Evolutionary conservation across 768 basidiomycete species (phyloP).

Genomic region (Russula dissimulans): DNA sequence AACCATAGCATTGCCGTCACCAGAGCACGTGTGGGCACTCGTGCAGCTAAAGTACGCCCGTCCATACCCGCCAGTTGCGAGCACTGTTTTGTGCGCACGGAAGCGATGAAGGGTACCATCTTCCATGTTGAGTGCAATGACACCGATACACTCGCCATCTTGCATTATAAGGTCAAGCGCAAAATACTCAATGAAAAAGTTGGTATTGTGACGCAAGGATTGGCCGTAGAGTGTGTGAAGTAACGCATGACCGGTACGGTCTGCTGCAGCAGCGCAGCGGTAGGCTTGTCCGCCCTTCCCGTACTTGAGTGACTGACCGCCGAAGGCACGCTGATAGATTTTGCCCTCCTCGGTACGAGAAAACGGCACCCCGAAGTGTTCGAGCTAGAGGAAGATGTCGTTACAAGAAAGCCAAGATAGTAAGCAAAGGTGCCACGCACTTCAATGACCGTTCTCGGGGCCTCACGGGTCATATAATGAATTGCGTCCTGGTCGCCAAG

Average conservation of each 20-base stretch:
- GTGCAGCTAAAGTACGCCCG: slow-evolving; percentile 98
- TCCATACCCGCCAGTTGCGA: slow-evolving; percentile 97
- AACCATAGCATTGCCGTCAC: slow-evolving; percentile 99
- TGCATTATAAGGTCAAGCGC: slow-evolving; percentile 99
- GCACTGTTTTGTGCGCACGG: slow-evolving; percentile 95
- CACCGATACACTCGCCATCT: slow-evolving; percentile 97
- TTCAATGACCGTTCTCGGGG: slow-evolving; percentile 89
- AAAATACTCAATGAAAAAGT: slow-evolving; percentile 99
- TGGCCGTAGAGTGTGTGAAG: slow-evolving; percentile 99
- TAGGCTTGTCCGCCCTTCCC: slow-evolving; percentile 99
- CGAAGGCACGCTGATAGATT: slow-evolving; percentile 99
- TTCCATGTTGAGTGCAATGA: slow-evolving; percentile 99
- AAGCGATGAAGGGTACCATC: slow-evolving; percentile 98
- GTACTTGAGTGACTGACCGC: slow-evolving; percentile 92
- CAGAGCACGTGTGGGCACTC: slow-evolving; percentile 96
- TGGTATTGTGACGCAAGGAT: slow-evolving; percentile 97
- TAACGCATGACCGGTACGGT: slow-evolving; percentile 97
- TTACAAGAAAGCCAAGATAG: neutral
- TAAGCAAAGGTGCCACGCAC: slow-evolving; percentile 30
- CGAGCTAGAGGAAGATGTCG: slow-evolving; percentile 50
- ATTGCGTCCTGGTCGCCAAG: slow-evolving; percentile 99
- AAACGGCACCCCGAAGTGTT: slow-evolving; percentile 98
- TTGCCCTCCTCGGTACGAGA: slow-evolving; percentile 98
- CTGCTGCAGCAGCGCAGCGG: slow-evolving; percentile 96
- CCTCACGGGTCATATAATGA: slow-evolving; percentile 99